A percentile compares a stretch with the other conserved stretches of the same genome.
phyloP scores from a whole-genome alignment of 1,139 yeast genomes.

The Diutina neorugosa region DNA sequence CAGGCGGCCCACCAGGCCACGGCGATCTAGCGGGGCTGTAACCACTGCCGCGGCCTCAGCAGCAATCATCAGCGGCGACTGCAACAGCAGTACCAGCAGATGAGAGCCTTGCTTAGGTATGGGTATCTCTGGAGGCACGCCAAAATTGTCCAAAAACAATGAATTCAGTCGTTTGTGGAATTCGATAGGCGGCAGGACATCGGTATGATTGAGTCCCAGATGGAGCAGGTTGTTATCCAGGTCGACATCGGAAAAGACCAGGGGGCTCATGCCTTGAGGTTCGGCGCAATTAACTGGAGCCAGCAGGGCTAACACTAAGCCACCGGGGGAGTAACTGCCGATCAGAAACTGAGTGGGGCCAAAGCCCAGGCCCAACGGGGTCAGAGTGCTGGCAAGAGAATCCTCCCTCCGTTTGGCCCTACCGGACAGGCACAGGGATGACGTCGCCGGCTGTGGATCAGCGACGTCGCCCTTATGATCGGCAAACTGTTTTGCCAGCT shows the following conservation, averaged over 20 bases:
- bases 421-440: not conserved
- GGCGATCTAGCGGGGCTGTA: not conserved
- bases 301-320: conserved; percentile 3
- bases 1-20: not conserved
- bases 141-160: not conserved
- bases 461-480: not conserved
- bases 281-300: not conserved
- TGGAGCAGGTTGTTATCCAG: conserved; percentile 2
- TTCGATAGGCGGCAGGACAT: not conserved
- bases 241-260: not conserved
- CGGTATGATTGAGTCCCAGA: not conserved
- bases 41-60: not conserved
- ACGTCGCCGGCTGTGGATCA: not conserved
- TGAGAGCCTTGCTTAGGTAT: not conserved
- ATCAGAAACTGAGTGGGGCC: not conserved
- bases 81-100: not conserved
- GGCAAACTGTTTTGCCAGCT: conserved; percentile 1
- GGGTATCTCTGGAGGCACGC: not conserved
- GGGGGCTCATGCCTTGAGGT: not conserved
- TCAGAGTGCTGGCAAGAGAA: not conserved
- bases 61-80: not conserved
- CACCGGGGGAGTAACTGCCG: not conserved
- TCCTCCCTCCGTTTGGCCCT: not conserved
- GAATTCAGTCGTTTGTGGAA: not conserved
- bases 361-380: not conserved